Percentiles rank a stretch among this genome's conserved stretches.
phyloP scores from a whole-genome alignment of 2,329 filamentous ascomycete species.

The Paraphoma sp. region DNA sequence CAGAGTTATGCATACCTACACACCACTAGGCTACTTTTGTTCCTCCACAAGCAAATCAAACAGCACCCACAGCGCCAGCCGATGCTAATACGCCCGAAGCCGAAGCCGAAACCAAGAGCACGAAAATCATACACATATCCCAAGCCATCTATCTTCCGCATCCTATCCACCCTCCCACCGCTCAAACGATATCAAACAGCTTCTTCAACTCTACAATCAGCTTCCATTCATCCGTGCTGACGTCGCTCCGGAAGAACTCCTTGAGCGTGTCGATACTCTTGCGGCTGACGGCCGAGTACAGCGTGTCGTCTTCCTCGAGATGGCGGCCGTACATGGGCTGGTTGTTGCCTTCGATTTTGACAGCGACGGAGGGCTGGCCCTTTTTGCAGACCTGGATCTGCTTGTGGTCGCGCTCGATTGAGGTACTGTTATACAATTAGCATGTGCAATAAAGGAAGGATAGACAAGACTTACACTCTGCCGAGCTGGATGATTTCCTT shows the following conservation, averaged over 20 bases:
- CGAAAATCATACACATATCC: neutral
- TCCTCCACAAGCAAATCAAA: neutral
- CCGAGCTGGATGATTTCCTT: conserved; percentile 88
- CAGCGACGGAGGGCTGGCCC: conserved; percentile 93
- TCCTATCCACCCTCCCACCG: neutral
- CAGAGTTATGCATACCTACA: neutral
- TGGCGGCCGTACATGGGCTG: conserved; percentile 96
- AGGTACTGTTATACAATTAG: conserved; percentile 66
- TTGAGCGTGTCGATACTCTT: conserved; percentile 93
- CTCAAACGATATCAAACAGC: conserved; percentile 75
- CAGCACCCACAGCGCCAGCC: neutral
- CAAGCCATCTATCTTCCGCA: too few species aligned
- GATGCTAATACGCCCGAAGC: conserved; percentile 1
- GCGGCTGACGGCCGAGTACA: conserved; percentile 89
- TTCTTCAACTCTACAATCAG: conserved; percentile 96
- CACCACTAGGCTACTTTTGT: neutral
- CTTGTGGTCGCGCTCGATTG: conserved; percentile 98
- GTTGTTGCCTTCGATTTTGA: conserved; percentile 95
- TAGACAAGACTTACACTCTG: conserved; percentile 77
- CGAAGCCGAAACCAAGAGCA: neutral
- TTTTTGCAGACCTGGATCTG: conserved; percentile 90
- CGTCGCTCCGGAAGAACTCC: conserved; percentile 89
- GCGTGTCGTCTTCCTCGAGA: conserved; percentile 84
- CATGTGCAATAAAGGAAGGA: neutral
- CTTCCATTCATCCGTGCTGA: conserved; percentile 91